A percentile compares a stretch with the other conserved stretches of the same genome.
Conservation (phyloP, 257 asterid genomes). For the Solanum ossicruentum region DNA sequence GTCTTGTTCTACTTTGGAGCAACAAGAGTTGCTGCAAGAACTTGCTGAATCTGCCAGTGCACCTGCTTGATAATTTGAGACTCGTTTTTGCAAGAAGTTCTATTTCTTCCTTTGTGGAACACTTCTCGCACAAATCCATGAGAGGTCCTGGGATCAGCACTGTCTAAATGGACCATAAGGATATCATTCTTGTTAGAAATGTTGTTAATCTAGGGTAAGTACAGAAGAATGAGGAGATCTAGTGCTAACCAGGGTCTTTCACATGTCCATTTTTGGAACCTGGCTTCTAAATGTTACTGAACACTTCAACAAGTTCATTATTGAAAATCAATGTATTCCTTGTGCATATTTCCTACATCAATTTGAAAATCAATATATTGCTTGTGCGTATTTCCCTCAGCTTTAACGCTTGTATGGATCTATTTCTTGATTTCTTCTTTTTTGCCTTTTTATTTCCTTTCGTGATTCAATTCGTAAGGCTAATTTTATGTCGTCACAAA, state of each 20-base stretch:
- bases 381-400: not conserved
- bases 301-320: not conserved
- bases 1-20: conserved; percentile 85
- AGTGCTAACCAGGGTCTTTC: not conserved
- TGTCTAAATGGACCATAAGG: not conserved
- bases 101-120: not conserved
- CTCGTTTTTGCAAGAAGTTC: not conserved
- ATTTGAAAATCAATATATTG: not conserved
- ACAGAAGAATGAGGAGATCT: not conserved
- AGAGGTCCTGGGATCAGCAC: not conserved
- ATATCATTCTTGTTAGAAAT: not conserved
- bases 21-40: conserved; percentile 83
- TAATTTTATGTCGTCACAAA: not conserved
- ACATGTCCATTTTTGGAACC: not conserved
- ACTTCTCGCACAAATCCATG: not conserved
- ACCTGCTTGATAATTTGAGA: conserved; percentile 7
- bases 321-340: not conserved
- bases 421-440: not conserved
- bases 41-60: conserved; percentile 61
- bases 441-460: not conserved
- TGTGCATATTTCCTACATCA: not conserved
- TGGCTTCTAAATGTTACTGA: not conserved
- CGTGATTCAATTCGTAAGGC: not conserved
- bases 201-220: not conserved
- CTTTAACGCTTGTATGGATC: not conserved